Evolutionary conservation across 306 rosid genomes (phyloP), one percentile per base, ranked within the genome.

Genomic region (Sindora glabra): DNA sequence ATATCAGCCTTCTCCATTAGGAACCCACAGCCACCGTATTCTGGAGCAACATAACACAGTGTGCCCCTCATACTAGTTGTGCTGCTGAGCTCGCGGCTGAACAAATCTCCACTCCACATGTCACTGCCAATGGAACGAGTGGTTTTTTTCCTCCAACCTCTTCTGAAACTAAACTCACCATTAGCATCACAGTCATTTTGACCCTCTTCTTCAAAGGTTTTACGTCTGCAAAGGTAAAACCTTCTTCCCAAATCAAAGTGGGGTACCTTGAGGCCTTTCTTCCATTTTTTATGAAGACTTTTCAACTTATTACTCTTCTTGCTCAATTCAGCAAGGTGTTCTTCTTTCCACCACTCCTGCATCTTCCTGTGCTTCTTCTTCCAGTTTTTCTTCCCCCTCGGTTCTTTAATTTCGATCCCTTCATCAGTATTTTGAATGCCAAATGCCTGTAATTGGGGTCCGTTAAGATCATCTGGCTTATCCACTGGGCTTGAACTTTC

Each of bases 301-400:
- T 72, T 81, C 24, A 71, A 80, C 69, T 75, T 85, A 14, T 62
- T 82, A 0, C 74, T 68, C 63, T 79, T 91, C 80, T 84, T 91
- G 82, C 83, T 91, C 56, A 88, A 74, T 72, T 91, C 98, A 22
- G 77, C 86, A 36, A 88, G 79, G 64, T 86, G 86, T 74, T 92
- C 98, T 69, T 92, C 98, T 76, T 86, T 83, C 98, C 98, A 92
- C 96, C 96, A 88, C 60, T 92, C 98, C 67, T 83, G 86, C 95
- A 88, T 88, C 91, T 92, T 92, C 79, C 76, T 79, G 3, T 50
- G 86, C 48, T 81, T 87, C 77, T 78, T 86, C 68, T 81, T 85
- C 4, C 75, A 68, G 13, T 62, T 83, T 55, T 76, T 90, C 77
- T 74, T 84, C 59, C 59, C 64, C 53, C 40, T 78, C 13, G 73